Conservation (phyloP, 1,284 basidiomycete species). For the Porodaedalea pini region DNA sequence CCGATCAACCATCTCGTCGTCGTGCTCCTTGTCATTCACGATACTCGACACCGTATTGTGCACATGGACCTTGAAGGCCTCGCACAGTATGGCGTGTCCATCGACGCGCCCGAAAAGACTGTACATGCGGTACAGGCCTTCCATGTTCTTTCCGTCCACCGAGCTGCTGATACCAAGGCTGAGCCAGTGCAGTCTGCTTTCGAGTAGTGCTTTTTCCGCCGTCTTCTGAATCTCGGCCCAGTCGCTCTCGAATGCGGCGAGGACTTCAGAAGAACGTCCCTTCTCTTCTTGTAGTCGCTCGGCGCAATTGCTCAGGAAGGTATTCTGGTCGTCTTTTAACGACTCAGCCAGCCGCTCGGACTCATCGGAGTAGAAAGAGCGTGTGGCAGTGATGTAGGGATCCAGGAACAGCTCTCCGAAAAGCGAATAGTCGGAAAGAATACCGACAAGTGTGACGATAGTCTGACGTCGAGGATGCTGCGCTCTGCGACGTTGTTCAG, state of each 20-base stretch:
- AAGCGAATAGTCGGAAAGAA: slow-evolving; percentile 47
- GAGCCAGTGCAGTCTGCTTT: slow-evolving; percentile 52
- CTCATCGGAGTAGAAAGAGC: slow-evolving; percentile 51
- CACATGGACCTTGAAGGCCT: slow-evolving; percentile 61
- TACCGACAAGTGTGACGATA: slow-evolving; percentile 48
- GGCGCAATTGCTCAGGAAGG: slow-evolving; percentile 53
- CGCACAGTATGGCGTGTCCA: slow-evolving; percentile 51
- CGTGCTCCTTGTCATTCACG: slow-evolving; percentile 52
- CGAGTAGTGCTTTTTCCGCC: slow-evolving; percentile 51
- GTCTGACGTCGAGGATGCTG: slow-evolving; percentile 32
- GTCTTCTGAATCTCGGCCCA: slow-evolving; percentile 46
- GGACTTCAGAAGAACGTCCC: slow-evolving; percentile 46
- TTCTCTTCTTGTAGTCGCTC: slow-evolving; percentile 53
- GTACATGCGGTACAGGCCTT: slow-evolving; percentile 58
- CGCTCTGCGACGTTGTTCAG: slow-evolving; percentile 22
- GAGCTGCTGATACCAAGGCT: slow-evolving; percentile 52
- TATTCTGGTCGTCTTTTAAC: slow-evolving; percentile 43
- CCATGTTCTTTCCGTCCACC: slow-evolving; percentile 49
- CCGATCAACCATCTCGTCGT: slow-evolving; percentile 77
- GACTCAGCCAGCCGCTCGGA: slow-evolving; percentile 35
- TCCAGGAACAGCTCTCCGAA: slow-evolving; percentile 56
- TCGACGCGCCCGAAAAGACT: slow-evolving; percentile 59
- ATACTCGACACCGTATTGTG: slow-evolving; percentile 48
- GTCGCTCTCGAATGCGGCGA: slow-evolving; percentile 42
- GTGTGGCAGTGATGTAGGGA: slow-evolving; percentile 46